A percentile compares a stretch with the other conserved stretches of the same genome.
Conservation (phyloP, 169 alveolate genomes). For the Neospora caninum region DNA sequence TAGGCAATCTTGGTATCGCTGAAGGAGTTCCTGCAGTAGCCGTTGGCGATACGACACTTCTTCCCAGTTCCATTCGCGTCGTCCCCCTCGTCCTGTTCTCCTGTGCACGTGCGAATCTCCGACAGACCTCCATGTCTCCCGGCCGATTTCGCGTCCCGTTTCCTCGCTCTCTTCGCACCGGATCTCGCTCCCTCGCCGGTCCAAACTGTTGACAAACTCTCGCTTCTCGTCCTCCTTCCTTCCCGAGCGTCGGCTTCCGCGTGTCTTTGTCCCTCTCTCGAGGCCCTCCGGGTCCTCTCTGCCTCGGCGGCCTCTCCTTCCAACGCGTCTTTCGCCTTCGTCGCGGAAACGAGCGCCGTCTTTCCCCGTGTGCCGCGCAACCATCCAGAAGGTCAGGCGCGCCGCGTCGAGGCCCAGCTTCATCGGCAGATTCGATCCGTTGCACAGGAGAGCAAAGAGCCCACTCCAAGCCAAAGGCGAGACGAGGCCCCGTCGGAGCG, state of each 20-base stretch:
- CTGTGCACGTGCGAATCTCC: not conserved
- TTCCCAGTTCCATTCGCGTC: not conserved
- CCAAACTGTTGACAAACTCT: constrained; percentile 41
- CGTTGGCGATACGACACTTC: not conserved
- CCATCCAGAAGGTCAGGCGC: constrained; percentile 82
- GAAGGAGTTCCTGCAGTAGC: constrained; percentile 60
- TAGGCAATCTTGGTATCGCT: constrained; percentile 41
- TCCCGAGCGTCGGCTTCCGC: too few relatives aligned
- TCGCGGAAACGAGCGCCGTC: not conserved
- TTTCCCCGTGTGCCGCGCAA: constrained; percentile 50
- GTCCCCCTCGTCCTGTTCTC: not conserved
- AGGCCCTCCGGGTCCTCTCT: not conserved
- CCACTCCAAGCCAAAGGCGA: constrained; percentile 78
- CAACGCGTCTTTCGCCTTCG: not conserved
- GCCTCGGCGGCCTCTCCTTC: not conserved
- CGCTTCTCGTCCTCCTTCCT: constrained; percentile 7
- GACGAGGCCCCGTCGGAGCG: constrained; percentile 77
- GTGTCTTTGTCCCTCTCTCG: not conserved
- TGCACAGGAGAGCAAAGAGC: constrained; percentile 81
- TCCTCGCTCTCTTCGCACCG: too few relatives aligned
- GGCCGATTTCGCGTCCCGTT: not conserved
- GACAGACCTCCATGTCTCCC: not conserved
- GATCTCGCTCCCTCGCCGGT: not conserved
- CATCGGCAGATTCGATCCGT: constrained; percentile 86
- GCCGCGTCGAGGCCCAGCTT: constrained; percentile 85